Evolutionary conservation across 495 filamentous ascomycete genomes (phyloP).

Genomic region (Cairneyella variabilis): DNA sequence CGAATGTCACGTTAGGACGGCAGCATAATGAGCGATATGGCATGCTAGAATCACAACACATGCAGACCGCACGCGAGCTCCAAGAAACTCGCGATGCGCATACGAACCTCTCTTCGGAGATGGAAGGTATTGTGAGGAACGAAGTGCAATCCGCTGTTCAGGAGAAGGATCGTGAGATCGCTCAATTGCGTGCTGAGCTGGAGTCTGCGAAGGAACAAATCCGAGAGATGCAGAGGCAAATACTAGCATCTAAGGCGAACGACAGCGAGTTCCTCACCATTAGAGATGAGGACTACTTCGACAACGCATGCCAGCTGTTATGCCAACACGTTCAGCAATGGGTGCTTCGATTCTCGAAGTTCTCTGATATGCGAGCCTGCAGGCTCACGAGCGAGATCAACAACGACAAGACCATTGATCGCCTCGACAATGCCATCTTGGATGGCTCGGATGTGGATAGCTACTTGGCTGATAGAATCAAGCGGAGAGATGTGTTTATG

Average conservation of each 20-base stretch:
- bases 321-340: constrained; percentile 93
- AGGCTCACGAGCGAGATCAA: constrained; percentile 73
- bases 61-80: constrained; percentile 56
- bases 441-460: constrained; percentile 88
- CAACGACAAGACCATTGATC: constrained; percentile 85
- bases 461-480: constrained; percentile 80
- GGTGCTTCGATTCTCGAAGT: constrained; percentile 94
- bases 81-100: constrained; percentile 58
- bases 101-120: constrained; percentile 52
- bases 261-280: constrained; percentile 73
- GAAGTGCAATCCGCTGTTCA: constrained; percentile 57
- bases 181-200: constrained; percentile 70
- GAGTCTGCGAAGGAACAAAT: constrained; percentile 75
- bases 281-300: constrained; percentile 91
- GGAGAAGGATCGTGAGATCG: constrained; percentile 77
- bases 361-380: constrained; percentile 84
- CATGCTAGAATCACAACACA: constrained; percentile 53
- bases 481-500: constrained; percentile 90
- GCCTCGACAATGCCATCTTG: constrained; percentile 87
- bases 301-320: constrained; percentile 86
- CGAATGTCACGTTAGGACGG: constrained; percentile 64
- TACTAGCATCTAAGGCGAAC: constrained; percentile 61
- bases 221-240: constrained; percentile 71
- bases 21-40: constrained; percentile 61
- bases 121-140: constrained; percentile 59